Evolutionary conservation across 2,329 filamentous ascomycete species (phyloP), one percentile per base, ranked within the genome.

Genomic region (Ilyonectria mors-panacis): DNA sequence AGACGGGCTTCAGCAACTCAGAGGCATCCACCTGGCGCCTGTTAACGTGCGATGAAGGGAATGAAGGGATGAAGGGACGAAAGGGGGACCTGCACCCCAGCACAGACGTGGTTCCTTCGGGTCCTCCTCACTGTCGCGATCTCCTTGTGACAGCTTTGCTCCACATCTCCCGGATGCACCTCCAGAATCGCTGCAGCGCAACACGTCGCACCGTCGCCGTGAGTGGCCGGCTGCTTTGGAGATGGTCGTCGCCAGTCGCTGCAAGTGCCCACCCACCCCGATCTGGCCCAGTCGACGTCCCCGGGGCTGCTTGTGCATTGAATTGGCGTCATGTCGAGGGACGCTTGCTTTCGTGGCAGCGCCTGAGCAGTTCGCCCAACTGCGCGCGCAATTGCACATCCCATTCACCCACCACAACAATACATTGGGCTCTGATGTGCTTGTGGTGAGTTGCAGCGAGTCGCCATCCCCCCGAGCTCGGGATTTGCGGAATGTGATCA

Each of bases 281-380:
- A 70, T 75, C 73, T 74, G 71, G 70, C 64, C 72, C 72, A 70
- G 67, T 75, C 60, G 70, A 65, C 63, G 63, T 58, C 68, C 60
- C 63, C 63, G 47, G 61, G 64, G 66, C 61, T 73, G 67, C 69
- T 68, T 67, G 71, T 73, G 69, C 66, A 73, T 71, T 67, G 66
- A 68, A 44, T 73, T 69, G 72, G 70, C 75, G 75, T 75, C 69
- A 73, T 72, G 73, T 75, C 65, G 69, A 74, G 70, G 65, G 71
- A 75, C 71, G 73, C 74, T 78, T 78, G 78, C 78, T 76, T 75
- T 82, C 80, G 80, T 82, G 80, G 80, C 80, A 81, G 66, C 72
- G 70, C 72, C 77, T 79, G 75, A 79, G 73, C 72, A 77, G 77
- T 74, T 75, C 65, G 55, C 66, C 67, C 63, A 56, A 58, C 55